Base-by-base conservation (phyloP, 805 yeast species). In the Yamadazyma kitorensis region DNA sequence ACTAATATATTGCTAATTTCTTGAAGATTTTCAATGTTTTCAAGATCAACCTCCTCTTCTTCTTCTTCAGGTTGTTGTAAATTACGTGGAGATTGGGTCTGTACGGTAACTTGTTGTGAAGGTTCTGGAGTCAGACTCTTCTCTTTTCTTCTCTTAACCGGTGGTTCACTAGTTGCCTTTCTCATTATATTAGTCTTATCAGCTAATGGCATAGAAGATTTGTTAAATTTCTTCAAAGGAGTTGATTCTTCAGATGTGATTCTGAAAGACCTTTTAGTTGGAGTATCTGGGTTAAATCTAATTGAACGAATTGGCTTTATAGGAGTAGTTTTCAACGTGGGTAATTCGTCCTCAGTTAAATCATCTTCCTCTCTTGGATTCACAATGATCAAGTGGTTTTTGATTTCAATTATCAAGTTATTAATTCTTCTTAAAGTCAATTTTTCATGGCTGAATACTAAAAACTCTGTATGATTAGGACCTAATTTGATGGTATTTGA, bases 321-420 rank as follows among this genome's bases (percentile, higher is more conserved):
- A 8, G 26, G 26, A 12, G 37, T 29, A 27, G 24, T 29, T 6
- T 29, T 37, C 22, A 39, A 25, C n/a, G 39, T 46, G 3, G 55
- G 57, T 10, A 38, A 36, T 41, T 73, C 75, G 19, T 75, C 79
- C 30, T 70, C 74, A 17, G 72, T 66, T 6, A 62, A 68, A 35
- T 67, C 75, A 16, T 70, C 72, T 13, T 57, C 61, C 24, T 64
- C 68, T 13, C 51, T 56, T 4, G 75, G 70, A 42, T 78, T 78
- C 18, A 81, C 56, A 30, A 78, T 50, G 1, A 75, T 59, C n/a
- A 64, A 46, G 35, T 80, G 77, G n/a, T 84, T 83, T 45, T 86
- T 78, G 34, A 91, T 71, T 49, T 86, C 91, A 33, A 89, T 48
- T 14, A 78, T 59, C 5, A 85, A 66, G 26, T 82, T 82, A 29